These are phyloP conservation scores for Samsoniella hepiali DNA, from an alignment of 2,329 filamentous ascomycete genomes.

Conservation along the genomic window DNA sequence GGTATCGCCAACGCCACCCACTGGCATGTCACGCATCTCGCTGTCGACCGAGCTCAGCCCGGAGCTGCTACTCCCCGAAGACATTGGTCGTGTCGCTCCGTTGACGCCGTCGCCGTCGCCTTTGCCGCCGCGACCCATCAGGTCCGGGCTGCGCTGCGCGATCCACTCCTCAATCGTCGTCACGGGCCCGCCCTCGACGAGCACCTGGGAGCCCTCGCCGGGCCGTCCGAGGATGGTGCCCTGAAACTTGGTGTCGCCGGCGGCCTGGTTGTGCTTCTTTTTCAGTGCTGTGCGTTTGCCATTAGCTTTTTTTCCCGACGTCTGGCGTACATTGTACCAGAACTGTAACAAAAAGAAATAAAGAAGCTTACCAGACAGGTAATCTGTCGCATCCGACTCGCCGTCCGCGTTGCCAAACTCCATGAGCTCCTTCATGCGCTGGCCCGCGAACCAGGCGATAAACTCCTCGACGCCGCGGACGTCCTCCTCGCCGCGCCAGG, in stretches of 20 bases:
- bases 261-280: slow-evolving; percentile 87
- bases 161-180: slow-evolving; percentile 39
- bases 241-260: slow-evolving; percentile 80
- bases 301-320: neutral
- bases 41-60: slow-evolving; percentile 53
- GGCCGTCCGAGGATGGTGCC: slow-evolving; percentile 78
- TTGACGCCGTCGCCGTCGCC: slow-evolving; percentile 15
- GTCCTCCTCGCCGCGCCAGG: slow-evolving; percentile 70
- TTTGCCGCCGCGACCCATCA: neutral
- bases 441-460: slow-evolving; percentile 72
- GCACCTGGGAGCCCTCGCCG: slow-evolving; percentile 66
- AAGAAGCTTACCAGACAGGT: slow-evolving; percentile 55
- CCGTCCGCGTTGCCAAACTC: slow-evolving; percentile 73
- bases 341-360: too few relatives aligned
- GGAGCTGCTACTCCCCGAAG: slow-evolving; percentile 42
- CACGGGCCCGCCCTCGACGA: slow-evolving; percentile 69
- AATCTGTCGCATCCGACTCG: slow-evolving; percentile 63
- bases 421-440: slow-evolving; percentile 73
- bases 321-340: too few relatives aligned
- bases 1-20: neutral
- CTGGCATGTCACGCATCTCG: slow-evolving; percentile 1
- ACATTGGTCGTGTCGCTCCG: slow-evolving; percentile 23
- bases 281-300: slow-evolving; percentile 63
- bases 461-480: slow-evolving; percentile 74
- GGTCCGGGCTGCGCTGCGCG: slow-evolving; percentile 27